phyloP scores from a whole-genome alignment of 2,329 filamentous ascomycete species.

The Sporothrix euskadiensis region DNA sequence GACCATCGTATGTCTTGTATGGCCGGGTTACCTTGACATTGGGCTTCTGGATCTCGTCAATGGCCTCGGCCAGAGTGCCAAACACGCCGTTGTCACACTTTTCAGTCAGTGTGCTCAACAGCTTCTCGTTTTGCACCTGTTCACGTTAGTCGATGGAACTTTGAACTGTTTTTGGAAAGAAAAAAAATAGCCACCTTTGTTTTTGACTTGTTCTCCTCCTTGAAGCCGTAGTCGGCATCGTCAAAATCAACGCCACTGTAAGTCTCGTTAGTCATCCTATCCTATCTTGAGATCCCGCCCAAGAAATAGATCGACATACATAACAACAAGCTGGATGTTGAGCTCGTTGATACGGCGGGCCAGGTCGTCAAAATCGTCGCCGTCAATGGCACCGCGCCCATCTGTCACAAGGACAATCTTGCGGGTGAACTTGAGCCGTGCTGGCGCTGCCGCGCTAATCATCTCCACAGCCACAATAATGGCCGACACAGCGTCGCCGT shows the following conservation, averaged over 20 bases:
- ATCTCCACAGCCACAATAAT: constrained; percentile 83
- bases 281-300: no score
- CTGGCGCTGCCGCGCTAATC: constrained; percentile 72
- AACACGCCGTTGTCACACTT: constrained; percentile 68
- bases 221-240: constrained; percentile 82
- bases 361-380: constrained; percentile 69
- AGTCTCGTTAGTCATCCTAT: background rate
- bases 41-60: constrained; percentile 76
- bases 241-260: constrained; percentile 87
- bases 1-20: constrained; percentile 76
- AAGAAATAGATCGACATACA: constrained; percentile 58
- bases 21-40: constrained; percentile 74
- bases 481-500: constrained; percentile 84
- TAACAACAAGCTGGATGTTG: constrained; percentile 73
- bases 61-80: constrained; percentile 83
- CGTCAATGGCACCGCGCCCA: constrained; percentile 70
- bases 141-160: background rate
- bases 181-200: background rate
- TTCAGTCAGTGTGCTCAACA: constrained; percentile 65
- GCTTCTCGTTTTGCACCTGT: constrained; percentile 69
- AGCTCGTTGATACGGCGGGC: constrained; percentile 71
- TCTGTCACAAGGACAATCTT: constrained; percentile 86
- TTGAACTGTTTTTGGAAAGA: no score
- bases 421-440: constrained; percentile 76
- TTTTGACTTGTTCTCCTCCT: constrained; percentile 79